These are phyloP conservation scores for Nemophila menziesii DNA, from an alignment of 257 asterid species.

Conservation along the genomic window DNA sequence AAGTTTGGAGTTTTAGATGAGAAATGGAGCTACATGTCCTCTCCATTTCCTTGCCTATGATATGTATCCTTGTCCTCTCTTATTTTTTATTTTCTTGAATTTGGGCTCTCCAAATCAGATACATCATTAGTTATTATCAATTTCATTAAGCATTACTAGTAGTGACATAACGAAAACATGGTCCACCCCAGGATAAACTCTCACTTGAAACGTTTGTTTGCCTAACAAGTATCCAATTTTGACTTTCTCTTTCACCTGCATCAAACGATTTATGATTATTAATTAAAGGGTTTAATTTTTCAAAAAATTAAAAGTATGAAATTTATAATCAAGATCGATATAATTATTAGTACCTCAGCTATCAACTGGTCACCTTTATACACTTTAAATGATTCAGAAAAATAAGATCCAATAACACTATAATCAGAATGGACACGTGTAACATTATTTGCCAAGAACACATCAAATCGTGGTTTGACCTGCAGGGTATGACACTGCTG, in stretches of 20 bases:
- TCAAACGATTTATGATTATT: no score
- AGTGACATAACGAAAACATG: slow-evolving; percentile 29
- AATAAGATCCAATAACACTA: slow-evolving; percentile 23
- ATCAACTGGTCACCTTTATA: slow-evolving; percentile 25
- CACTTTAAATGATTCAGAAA: slow-evolving; percentile 27
- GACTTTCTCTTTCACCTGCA: slow-evolving; percentile 36
- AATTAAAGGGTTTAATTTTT: no score
- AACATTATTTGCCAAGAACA: slow-evolving; percentile 26
- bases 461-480: slow-evolving; percentile 24
- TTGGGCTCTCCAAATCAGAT: no score
- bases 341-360: slow-evolving; percentile 30
- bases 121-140: slow-evolving; percentile 19
- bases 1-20: no score
- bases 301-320: no score
- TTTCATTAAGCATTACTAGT: slow-evolving; percentile 28
- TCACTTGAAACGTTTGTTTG: slow-evolving; percentile 28
- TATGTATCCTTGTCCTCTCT: no score
- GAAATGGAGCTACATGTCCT: no score
- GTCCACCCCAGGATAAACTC: slow-evolving; percentile 44
- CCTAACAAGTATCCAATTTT: slow-evolving; percentile 22
- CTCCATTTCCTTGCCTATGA: no score
- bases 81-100: no score
- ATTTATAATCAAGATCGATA: no score
- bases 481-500: slow-evolving; percentile 13
- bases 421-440: slow-evolving; percentile 17